These are phyloP conservation scores for Cucurbita maxima DNA, from an alignment of 306 rosid species.

Conservation along the genomic window DNA sequence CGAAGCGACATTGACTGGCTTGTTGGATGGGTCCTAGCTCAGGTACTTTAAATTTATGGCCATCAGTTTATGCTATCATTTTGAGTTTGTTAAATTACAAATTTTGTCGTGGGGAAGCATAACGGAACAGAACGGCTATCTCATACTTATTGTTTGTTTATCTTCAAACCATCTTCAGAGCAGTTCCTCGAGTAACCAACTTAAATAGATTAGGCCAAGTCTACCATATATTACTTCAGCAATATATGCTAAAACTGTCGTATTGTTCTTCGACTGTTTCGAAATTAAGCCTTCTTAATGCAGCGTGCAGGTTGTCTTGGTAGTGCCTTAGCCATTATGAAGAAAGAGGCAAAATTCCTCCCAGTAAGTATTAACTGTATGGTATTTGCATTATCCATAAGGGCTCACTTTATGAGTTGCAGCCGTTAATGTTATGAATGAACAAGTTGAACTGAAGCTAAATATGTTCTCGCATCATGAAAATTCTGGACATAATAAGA, in stretches of 20 bases:
- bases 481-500: not conserved
- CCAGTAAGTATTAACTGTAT: conserved; percentile 36
- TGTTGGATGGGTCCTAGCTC: conserved; percentile 81
- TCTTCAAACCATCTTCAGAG: not conserved
- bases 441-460: not conserved
- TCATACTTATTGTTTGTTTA: not conserved
- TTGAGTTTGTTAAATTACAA: not conserved
- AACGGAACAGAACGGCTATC: too few relatives aligned
- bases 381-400: not conserved
- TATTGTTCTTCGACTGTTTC: not conserved
- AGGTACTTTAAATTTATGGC: conserved; percentile 33
- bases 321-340: conserved; percentile 64
- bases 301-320: conserved; percentile 89
- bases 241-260: not conserved
- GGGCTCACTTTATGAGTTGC: not conserved
- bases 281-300: conserved; percentile 6
- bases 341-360: conserved; percentile 54
- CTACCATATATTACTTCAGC: not conserved
- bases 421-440: not conserved
- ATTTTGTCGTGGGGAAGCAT: too few relatives aligned
- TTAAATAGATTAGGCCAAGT: not conserved
- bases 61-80: not conserved
- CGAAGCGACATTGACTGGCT: conserved; percentile 97
- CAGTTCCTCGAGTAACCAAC: not conserved
- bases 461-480: not conserved